Evolutionary conservation across 441 rosid genomes (phyloP).

Genomic region (Erysimum cheiri): DNA sequence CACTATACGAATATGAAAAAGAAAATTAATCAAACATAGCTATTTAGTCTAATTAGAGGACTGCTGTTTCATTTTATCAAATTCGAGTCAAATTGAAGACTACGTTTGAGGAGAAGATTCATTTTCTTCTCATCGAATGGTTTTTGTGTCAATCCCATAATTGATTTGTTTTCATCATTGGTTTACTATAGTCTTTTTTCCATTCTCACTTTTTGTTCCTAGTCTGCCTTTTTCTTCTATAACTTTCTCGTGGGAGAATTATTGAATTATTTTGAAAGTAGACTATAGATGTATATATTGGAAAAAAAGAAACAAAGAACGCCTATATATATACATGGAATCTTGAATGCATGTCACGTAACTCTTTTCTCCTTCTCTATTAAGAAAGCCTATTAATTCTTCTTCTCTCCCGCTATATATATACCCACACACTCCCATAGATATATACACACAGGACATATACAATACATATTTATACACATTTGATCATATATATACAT

Average conservation of each 20-base stretch:
- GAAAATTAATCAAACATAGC: neutral
- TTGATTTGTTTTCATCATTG: neutral
- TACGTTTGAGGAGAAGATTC: slow-evolving; percentile 9
- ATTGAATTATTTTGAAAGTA: neutral
- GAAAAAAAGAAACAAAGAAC: neutral
- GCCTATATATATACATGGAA: slow-evolving; percentile 34
- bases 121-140: neutral
- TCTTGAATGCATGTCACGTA: slow-evolving; percentile 37
- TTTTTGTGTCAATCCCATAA: neutral
- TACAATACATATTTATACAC: slow-evolving; percentile 4
- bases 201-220: slow-evolving; percentile 7
- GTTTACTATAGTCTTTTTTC: neutral
- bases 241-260: slow-evolving; percentile 14
- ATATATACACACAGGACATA: neutral
- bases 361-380: slow-evolving; percentile 43
- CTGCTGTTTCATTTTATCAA: neutral
- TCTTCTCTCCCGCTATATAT: slow-evolving; percentile 39
- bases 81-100: neutral
- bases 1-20: neutral
- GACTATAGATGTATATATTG: neutral
- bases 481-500: slow-evolving; percentile 22
- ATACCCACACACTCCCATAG: neutral
- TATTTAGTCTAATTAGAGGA: neutral
- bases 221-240: slow-evolving; percentile 19
- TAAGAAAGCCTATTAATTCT: slow-evolving; percentile 38